Percentiles rank a stretch among this genome's conserved stretches.
These are phyloP conservation scores for Tetrapisispora arboricola DNA, from an alignment of 805 yeast genomes.

Conservation along the genomic window DNA sequence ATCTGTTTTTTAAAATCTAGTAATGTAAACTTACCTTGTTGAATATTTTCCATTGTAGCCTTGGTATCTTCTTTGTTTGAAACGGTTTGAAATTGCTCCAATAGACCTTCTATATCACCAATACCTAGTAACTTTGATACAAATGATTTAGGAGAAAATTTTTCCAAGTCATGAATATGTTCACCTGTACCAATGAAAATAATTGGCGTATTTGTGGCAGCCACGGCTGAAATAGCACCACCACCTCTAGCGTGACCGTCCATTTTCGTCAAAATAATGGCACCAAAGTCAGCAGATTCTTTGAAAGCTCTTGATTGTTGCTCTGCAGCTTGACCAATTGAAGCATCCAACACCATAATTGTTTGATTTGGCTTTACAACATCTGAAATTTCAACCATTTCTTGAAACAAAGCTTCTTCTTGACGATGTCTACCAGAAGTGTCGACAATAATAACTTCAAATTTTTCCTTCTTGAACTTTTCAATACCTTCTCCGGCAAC, in stretches of 20 bases:
- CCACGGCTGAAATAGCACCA: conserved; percentile 98
- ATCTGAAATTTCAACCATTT: conserved; percentile 86
- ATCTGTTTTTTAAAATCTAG: conserved; percentile 89
- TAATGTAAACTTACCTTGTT: conserved; percentile 89
- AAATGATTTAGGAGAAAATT: conserved; percentile 81
- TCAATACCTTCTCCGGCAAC: conserved; percentile 89
- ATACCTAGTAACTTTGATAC: conserved; percentile 88
- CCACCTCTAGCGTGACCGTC: conserved; percentile 99
- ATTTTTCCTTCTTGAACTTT: conserved; percentile 80
- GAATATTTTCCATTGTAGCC: conserved; percentile 82
- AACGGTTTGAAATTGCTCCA: conserved; percentile 75
- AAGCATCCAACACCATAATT: conserved; percentile 93
- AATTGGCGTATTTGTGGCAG: conserved; percentile 91
- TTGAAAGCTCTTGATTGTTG: conserved; percentile 89
- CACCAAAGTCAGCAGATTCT: conserved; percentile 87
- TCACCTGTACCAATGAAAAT: conserved; percentile 98
- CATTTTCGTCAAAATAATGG: conserved; percentile 89
- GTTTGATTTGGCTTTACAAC: conserved; percentile 92
- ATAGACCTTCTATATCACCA: conserved; percentile 87
- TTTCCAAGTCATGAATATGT: conserved; percentile 86
- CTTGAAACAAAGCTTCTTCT: conserved; percentile 81
- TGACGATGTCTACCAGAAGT: conserved; percentile 98
- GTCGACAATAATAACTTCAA: conserved; percentile 90
- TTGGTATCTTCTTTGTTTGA: conserved; percentile 80
- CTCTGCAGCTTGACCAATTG: conserved; percentile 98